Evolutionary conservation across 352 stramenopile genomes (phyloP), one percentile per base, ranked within the genome.

Genomic region (Phytophthora colocasiae): DNA sequence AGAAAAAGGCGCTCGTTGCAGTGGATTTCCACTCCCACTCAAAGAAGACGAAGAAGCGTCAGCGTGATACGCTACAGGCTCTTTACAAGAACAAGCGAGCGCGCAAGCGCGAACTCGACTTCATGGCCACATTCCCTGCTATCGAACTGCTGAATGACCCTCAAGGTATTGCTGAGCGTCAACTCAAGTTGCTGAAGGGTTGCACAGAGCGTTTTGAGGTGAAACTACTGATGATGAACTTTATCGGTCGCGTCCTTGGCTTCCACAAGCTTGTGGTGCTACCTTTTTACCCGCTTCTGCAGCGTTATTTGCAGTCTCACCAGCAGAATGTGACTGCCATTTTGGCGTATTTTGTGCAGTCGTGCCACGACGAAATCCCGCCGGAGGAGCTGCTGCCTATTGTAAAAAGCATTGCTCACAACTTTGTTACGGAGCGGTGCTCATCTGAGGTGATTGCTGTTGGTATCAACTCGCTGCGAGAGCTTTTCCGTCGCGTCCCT

Each of bases 161-260:
- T 24, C 95, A 98, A 58, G 95, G 96, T 47, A 77, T 99, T 17
- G 92, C 84, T 27, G 97, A 99, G 73, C 87, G 88, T 63, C 86
- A 99, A 36, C 81, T 99, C 56, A 98, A 98, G 65, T 75, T 93
- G 32, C 81, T 97, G 31, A 95, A 89, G 64, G 81, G 60, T 70
- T 99, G 72, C 60, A 96, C 89, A 5, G 88, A 97, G 63, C 85
- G 87, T 31, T 97, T 98, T 38, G 90, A 98, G 64, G 87, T 97
- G 46, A 98, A 98, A 65, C 83, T 99, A 50, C 80, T 99, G 19
- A 98, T 99, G 91, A 98, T 99, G 85, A 99, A 99, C 81, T 98
- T 99, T 71, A 98, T 99, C 44, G 97, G 95, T 12, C 90, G 97
- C 12, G 73, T 99, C 29, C 78, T 99, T 6, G 97, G 97, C n/a